Conservation (phyloP, 139 green algal species). For the Micromonas commoda region DNA sequence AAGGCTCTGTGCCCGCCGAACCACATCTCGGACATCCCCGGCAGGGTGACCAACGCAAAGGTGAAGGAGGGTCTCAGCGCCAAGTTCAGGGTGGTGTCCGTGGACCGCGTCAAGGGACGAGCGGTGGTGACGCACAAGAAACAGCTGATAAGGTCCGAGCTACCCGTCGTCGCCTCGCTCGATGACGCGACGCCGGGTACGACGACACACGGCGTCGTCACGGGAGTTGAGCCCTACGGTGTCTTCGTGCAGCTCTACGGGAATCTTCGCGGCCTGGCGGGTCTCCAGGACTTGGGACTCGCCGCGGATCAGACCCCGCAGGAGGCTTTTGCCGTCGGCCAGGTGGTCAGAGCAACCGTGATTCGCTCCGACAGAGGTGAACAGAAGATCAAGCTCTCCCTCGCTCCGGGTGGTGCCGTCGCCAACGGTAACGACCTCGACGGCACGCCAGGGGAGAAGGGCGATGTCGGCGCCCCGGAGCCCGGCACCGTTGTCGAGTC, state of each 20-base stretch:
- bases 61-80: slow-evolving; percentile 55
- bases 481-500: neutral
- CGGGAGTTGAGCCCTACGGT: slow-evolving; percentile 64
- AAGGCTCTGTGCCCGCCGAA: slow-evolving; percentile 39
- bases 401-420: neutral
- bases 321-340: slow-evolving; percentile 52
- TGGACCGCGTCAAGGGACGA: slow-evolving; percentile 22
- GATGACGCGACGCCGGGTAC: slow-evolving; percentile 52
- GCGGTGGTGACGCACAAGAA: slow-evolving; percentile 71
- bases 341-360: slow-evolving; percentile 44
- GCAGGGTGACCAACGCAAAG: slow-evolving; percentile 32
- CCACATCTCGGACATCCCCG: slow-evolving; percentile 40
- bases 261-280: slow-evolving; percentile 57
- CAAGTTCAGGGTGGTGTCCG: slow-evolving; percentile 38
- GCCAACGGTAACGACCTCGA: neutral
- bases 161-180: slow-evolving; percentile 6
- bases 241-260: slow-evolving; percentile 85
- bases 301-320: slow-evolving; percentile 44
- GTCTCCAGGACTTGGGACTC: slow-evolving; percentile 58
- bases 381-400: neutral
- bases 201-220: slow-evolving; percentile 76
- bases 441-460: neutral
- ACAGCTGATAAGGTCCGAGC: slow-evolving; percentile 53
- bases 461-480: neutral
- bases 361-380: neutral